These are phyloP conservation scores for Verticillium longisporum DNA, from an alignment of 2,329 filamentous ascomycete species.

Conservation along the genomic window DNA sequence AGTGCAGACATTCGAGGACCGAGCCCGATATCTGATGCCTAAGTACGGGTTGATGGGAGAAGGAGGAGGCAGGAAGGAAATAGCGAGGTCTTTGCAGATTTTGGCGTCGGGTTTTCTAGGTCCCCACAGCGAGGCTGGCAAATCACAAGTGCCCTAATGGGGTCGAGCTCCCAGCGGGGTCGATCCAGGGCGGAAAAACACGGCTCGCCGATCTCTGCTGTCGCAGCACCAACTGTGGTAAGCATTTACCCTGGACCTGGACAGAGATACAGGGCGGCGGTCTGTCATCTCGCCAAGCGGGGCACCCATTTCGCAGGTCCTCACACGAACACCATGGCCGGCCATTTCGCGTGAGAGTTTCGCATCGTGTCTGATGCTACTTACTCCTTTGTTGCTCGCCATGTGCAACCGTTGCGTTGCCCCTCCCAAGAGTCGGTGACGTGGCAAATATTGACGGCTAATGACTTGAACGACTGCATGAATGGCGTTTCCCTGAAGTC, in stretches of 20 bases:
- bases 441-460: neutral
- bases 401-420: neutral
- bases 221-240: neutral
- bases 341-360: neutral
- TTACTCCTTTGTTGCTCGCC: neutral
- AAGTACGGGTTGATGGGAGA: neutral
- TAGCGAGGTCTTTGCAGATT: neutral
- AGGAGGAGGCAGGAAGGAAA: neutral
- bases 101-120: neutral
- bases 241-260: neutral
- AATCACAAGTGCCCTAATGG: neutral
- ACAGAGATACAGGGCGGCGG: neutral
- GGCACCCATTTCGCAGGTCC: neutral
- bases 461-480: neutral
- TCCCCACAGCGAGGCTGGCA: neutral
- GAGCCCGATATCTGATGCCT: neutral
- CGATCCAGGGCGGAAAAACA: conserved; percentile 1
- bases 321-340: neutral
- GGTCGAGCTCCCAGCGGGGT: neutral
- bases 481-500: neutral
- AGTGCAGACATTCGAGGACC: neutral
- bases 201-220: neutral
- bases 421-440: neutral
- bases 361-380: neutral
- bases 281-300: neutral